Base-by-base conservation (phyloP, 106 monocot genomes). In the Hemerocallis citrina region DNA sequence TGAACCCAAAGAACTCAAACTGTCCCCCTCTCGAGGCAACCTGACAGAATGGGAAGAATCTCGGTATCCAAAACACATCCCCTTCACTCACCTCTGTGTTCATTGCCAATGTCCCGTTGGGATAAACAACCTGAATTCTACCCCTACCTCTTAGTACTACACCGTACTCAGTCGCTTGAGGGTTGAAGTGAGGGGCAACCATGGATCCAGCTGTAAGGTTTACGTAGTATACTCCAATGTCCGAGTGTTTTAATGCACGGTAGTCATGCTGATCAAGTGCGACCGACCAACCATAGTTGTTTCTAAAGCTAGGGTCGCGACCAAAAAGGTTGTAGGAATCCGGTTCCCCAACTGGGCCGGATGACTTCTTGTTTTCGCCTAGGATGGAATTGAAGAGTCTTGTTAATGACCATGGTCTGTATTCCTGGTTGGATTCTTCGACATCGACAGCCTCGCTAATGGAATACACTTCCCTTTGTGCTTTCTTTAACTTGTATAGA, bases 171-270 rank as follows among this genome's bases (percentile, higher is more conserved):
- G 89, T 79, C 34, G 90, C 95, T 38, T 16, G 61, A 0, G 90
- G 86, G 55, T 90, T 95, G 50, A 95, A 65, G 42, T 90, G 95
- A 31, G 95, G 95, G 19, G 90, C 79, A 57, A 95, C 34, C 95
- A 95, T 95, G 21, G 95, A 78, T 15, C 90, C 95, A 13, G 89
- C 85, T 2, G 75, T 71, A 45, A 94, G 89, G 25, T 83, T 82
- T 34, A 94, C 89, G 14, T 89, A 52, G 35, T 70, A 89, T 58
- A 89, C 70, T 12, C 85, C 85, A 30, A 89, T 65, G 60, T 77
- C 75, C 16, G 89, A 74, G 62, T 70, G 49, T 38, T 70, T 75
- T 21, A 94, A 65, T 3, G 93, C 83, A 10, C 34, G 30, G 65
- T 83, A 94, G 42, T 82, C 82, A 27, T 75, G 34, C 64, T 83